Conservation (phyloP, 164 flowering plant species). For the Dillenia suffruticosa region DNA sequence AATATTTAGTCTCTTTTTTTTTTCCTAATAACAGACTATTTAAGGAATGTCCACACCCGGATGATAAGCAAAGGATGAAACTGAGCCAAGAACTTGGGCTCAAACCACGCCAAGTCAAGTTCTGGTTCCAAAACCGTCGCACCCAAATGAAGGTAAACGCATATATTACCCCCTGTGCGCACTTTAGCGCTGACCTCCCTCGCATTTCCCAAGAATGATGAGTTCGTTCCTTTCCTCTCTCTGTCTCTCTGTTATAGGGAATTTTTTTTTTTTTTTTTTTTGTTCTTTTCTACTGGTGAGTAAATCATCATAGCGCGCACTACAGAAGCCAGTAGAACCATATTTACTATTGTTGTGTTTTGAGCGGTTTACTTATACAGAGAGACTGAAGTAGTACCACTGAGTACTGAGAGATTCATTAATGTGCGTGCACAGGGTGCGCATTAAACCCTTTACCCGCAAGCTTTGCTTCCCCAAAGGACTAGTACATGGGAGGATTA, state of each 20-base stretch:
- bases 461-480: constrained; percentile 18
- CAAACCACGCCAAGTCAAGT: constrained; percentile 93
- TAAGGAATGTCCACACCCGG: constrained; percentile 92
- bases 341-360: constrained; percentile 17
- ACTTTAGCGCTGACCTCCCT: constrained; percentile 3
- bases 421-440: constrained; percentile 14
- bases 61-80: constrained; percentile 83
- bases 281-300: not conserved
- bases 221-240: no score
- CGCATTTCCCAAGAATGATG: no score
- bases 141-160: constrained; percentile 72
- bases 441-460: constrained; percentile 19
- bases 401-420: constrained; percentile 7
- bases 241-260: no score
- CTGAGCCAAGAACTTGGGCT: constrained; percentile 87
- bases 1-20: not conserved
- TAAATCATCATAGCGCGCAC: constrained; percentile 7
- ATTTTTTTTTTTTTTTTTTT: no score
- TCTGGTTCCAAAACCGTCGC: constrained; percentile 95
- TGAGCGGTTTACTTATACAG: no score
- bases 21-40: constrained; percentile 45
- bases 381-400: no score
- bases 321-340: constrained; percentile 2
- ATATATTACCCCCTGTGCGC: constrained; percentile 19
- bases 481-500: not conserved